These are phyloP conservation scores for Yamadazyma paraphyllophila DNA, from an alignment of 805 yeast genomes.

Conservation along the genomic window DNA sequence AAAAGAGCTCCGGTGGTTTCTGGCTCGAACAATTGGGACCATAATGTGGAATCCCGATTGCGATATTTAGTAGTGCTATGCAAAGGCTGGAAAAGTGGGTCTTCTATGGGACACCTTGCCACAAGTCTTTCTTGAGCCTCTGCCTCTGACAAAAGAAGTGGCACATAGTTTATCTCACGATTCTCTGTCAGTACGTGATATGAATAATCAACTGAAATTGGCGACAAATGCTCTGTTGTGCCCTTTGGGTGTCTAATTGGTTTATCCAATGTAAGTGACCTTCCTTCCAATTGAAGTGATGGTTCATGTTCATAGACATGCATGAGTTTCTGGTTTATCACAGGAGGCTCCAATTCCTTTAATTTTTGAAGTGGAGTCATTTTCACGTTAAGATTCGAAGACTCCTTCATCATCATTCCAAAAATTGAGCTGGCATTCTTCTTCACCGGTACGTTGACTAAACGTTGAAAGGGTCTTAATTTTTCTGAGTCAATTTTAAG, in stretches of 20 bases:
- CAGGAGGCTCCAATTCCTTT: conserved; percentile 32
- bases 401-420: conserved; percentile 37
- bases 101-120: neutral
- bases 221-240: too few species aligned
- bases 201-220: too few species aligned
- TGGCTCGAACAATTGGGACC: conserved; percentile 50
- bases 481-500: conserved; percentile 8
- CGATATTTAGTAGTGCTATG: neutral
- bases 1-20: conserved; percentile 30
- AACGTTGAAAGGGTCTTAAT: neutral
- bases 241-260: too few species aligned
- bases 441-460: conserved; percentile 2
- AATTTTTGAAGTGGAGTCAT: conserved; percentile 31
- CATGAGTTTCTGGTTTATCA: conserved; percentile 25
- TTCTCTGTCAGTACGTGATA: too few species aligned
- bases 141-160: too few species aligned
- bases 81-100: neutral
- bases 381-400: conserved; percentile 25
- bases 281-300: neutral
- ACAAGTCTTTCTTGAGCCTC: neutral
- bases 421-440: conserved; percentile 25
- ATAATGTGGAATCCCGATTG: conserved; percentile 11
- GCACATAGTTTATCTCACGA: too few species aligned
- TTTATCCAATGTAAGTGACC: too few species aligned
- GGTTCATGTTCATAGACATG: conserved; percentile 23